Evolutionary conservation across 176 grass and related monocot species (phyloP), one percentile per base, ranked within the genome.

Genomic region (Pontederia paniculata): DNA sequence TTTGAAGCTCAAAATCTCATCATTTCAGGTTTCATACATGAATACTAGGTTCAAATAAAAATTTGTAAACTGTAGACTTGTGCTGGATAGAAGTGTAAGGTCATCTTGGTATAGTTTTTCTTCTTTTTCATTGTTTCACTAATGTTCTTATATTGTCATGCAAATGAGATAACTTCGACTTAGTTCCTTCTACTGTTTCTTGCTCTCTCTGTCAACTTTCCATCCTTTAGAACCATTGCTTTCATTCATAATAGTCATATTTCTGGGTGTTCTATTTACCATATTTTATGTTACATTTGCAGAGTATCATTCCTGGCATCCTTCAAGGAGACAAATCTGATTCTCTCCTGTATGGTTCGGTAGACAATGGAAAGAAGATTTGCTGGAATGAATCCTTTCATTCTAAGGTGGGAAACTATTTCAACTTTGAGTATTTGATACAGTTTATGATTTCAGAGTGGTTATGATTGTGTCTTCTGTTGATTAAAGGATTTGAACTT

Each of bases 341-440:
- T 70, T 98, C 93, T 20, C 93, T 98, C 55, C 58, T 98, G 41
- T 98, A 98, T 60, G 93, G 93, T 58, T 98, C 93, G 42, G 93
- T 98, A 59, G 93, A 98, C 65, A 98, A 98, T 65, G 93, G 93
- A 58, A 98, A 98, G 77, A 98, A 98, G 74, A 98, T 98, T 67
- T 84, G 80, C 67, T 98, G 93, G 93, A 84, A 98, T 0, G 93
- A 98, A 61, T 72, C 87, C 11, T 98, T 98, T 69, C 93, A 98
- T 82, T 72, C 72, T 19, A 98, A 98, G 93, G 93, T 88, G 9
- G 60, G 74, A 50, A 55, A 42, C n/a, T 54, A 41, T 10, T 16
- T 16, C 13, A 16, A 58, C 8, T 58, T 58, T 16, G 17, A 9
- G 11, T 43, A 45, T 18, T 47, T 15, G 10, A 21, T 47, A 21